Percentiles rank a stretch among this genome's conserved stretches.
These are phyloP conservation scores for Lyophyllum semitale DNA, from an alignment of 768 basidiomycete species.

Conservation along the genomic window DNA sequence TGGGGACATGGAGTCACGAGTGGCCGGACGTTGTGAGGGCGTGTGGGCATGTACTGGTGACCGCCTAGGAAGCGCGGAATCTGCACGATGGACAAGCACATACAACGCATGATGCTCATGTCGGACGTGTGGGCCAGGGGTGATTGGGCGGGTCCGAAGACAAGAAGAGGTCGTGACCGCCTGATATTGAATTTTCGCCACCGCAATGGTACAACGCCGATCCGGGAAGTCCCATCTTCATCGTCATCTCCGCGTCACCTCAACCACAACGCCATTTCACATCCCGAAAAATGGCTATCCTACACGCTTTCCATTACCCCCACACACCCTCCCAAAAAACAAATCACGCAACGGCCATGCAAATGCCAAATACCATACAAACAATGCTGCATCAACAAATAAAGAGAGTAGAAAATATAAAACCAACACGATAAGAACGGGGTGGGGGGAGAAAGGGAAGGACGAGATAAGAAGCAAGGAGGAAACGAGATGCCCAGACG, in stretches of 20 bases:
- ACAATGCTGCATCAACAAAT: slow-evolving; percentile 12
- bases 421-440: slow-evolving; percentile 9
- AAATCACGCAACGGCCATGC: slow-evolving; percentile 3
- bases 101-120: no score
- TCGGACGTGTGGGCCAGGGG: no score
- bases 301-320: neutral
- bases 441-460: slow-evolving; percentile 1
- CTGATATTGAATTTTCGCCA: no score
- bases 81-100: no score
- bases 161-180: no score
- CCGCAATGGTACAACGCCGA: no score
- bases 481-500: slow-evolving; percentile 3
- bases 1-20: no score
- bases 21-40: no score
- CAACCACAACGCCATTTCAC: no score
- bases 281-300: neutral
- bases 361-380: slow-evolving; percentile 21
- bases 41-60: neutral
- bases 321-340: neutral
- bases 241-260: no score
- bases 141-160: no score
- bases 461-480: slow-evolving; percentile 13
- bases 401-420: slow-evolving; percentile 14
- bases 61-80: neutral
- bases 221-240: no score